Base-by-base conservation (phyloP, 2,329 filamentous ascomycete species). In the Rugonectria rugulosa region DNA sequence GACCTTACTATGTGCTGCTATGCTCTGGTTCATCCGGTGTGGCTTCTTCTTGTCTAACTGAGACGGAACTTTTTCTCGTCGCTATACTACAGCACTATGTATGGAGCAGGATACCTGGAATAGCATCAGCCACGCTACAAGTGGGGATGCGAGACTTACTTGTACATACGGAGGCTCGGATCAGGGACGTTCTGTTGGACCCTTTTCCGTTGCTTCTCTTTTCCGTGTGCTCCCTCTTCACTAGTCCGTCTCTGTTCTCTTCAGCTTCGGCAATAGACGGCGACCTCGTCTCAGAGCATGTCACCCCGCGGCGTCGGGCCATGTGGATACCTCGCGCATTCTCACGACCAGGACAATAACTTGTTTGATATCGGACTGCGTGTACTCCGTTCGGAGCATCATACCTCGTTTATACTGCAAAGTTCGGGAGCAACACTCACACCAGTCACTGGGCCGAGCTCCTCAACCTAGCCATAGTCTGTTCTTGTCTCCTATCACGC, bases 121-220 rank as follows among this genome's bases (percentile, higher is more conserved):
- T 36, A 54, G 53, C 45, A 56, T 57, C 51, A 40, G 37, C 53
- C 15, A 42, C 44, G n/a, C 49, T 42, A 43, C 42, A 51, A 19
- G 34, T 37, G 17, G 34, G 17, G 38, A 14, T 20, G 15, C n/a
- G n/a, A n/a, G n/a, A n/a, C n/a, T n/a, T n/a, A n/a, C n/a, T n/a
- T n/a, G n/a, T n/a, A n/a, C n/a, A n/a, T n/a, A n/a, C n/a, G n/a
- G n/a, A n/a, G 11, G 26, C 14, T n/a, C 20, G 38, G 20, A 21
- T 26, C 38, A 26, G 14, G 38, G 32, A 17, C 9, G 29, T 32
- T 32, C 14, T 7, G 8, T 32, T 32, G 9, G 5, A 9, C 5
- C n/a, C n/a, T 5, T 32, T 32, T 14, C n/a, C 12, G 29, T n/a
- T 14, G 15, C 6, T 19, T 17, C 20, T 19, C 34, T 34, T 46